Evolutionary conservation across 1,139 yeast species (phyloP).

Genomic region (Lodderomyces parapsilosis): DNA sequence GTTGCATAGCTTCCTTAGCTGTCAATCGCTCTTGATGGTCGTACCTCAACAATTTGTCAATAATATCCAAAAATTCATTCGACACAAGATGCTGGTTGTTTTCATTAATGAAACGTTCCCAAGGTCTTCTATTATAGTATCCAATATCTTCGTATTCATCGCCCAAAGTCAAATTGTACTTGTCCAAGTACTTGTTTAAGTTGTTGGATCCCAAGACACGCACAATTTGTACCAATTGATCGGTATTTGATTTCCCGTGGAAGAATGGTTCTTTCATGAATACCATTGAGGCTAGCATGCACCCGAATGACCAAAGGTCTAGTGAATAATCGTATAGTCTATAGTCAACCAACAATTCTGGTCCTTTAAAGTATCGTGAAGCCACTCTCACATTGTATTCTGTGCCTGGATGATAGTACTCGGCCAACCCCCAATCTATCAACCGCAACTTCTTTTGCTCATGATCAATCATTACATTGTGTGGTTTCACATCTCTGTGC

Average conservation of each 20-base stretch:
- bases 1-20: slow-evolving; percentile 92
- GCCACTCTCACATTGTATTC: slow-evolving; percentile 98
- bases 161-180: slow-evolving; percentile 74
- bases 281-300: slow-evolving; percentile 96
- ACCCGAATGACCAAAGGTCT: slow-evolving; percentile 96
- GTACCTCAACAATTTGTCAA: slow-evolving; percentile 79
- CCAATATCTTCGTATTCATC: slow-evolving; percentile 84
- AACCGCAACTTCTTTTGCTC: slow-evolving; percentile 66
- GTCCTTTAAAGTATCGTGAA: slow-evolving; percentile 96
- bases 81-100: slow-evolving; percentile 70
- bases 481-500: slow-evolving; percentile 99
- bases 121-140: slow-evolving; percentile 80
- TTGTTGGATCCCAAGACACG: slow-evolving; percentile 90
- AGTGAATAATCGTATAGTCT: slow-evolving; percentile 92
- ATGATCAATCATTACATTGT: slow-evolving; percentile 97
- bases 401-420: slow-evolving; percentile 91
- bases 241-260: slow-evolving; percentile 94
- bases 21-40: slow-evolving; percentile 96
- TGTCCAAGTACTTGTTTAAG: slow-evolving; percentile 67
- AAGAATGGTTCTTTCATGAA: slow-evolving; percentile 96
- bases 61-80: slow-evolving; percentile 72
- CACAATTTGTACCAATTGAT: slow-evolving; percentile 93
- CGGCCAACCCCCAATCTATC: slow-evolving; percentile 99
- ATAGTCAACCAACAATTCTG: slow-evolving; percentile 90
- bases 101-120: slow-evolving; percentile 77